Evolutionary conservation across 2,329 filamentous ascomycete genomes (phyloP).

Genomic region (Calycina herbarum): DNA sequence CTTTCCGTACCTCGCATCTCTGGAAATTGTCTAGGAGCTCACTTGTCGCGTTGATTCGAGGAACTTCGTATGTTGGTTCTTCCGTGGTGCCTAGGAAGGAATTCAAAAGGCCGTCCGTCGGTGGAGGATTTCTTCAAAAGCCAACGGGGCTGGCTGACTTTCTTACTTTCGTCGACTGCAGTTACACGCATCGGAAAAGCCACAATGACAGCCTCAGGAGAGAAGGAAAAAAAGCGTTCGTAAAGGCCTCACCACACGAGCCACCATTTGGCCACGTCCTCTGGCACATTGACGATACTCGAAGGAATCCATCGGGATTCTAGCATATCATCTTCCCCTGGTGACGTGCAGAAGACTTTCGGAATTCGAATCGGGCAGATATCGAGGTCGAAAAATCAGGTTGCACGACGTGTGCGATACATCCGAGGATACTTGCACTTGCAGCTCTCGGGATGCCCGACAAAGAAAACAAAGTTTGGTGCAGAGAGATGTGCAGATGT

Average conservation of each 20-base stretch:
- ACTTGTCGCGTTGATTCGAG: not conserved
- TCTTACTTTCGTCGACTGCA: not conserved
- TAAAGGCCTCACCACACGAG: not conserved
- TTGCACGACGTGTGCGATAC: not conserved
- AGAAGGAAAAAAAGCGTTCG: not conserved
- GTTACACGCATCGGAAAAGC: not conserved
- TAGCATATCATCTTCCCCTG: not conserved
- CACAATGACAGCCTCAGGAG: not conserved
- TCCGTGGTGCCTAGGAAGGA: not conserved
- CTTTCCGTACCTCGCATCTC: not conserved
- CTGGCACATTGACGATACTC: not conserved
- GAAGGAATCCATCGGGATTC: not conserved
- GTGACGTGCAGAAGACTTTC: constrained; percentile 8
- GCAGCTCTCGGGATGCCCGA: constrained; percentile 10
- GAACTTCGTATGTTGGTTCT: not conserved
- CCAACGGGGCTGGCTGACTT: not conserved
- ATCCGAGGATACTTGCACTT: not conserved
- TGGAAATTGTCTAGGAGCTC: not conserved
- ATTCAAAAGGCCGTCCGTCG: not conserved
- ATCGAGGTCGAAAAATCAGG: not conserved
- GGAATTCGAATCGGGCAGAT: not conserved
- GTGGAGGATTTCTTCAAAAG: not conserved
- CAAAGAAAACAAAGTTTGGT: constrained; percentile 7
- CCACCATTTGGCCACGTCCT: not conserved
- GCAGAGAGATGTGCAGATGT: constrained; percentile 6